Percentiles rank a stretch among this genome's conserved stretches.
Evolutionary conservation across 495 filamentous ascomycete species (phyloP).

Genomic region (Podospora conica): DNA sequence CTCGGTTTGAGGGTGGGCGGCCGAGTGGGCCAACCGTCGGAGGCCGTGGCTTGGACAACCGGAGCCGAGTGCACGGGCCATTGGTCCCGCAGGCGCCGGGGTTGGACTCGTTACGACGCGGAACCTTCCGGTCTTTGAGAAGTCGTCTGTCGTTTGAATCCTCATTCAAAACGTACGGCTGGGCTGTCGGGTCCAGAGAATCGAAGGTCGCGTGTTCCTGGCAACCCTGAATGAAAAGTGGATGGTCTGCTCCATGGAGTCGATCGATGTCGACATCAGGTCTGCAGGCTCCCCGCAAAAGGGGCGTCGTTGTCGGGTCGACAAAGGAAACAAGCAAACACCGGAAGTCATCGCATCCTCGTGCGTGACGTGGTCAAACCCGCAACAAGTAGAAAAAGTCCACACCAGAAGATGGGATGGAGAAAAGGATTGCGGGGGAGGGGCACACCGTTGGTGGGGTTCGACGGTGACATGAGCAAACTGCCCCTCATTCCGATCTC

Average conservation of each 20-base stretch:
- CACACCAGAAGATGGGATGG: background rate
- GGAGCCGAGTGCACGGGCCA: conserved; percentile 6
- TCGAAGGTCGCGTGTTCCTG: background rate
- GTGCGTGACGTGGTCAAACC: background rate
- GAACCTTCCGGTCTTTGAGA: background rate
- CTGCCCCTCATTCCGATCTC: conserved; percentile 11
- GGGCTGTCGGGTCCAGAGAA: background rate
- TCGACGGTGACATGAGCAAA: background rate
- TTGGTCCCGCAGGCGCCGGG: background rate
- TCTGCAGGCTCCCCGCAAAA: background rate
- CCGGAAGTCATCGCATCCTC: background rate
- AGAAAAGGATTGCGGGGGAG: conserved; percentile 2
- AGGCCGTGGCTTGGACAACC: background rate
- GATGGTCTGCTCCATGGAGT: background rate
- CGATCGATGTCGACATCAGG: background rate
- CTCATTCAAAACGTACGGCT: background rate
- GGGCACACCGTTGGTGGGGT: conserved; percentile 10
- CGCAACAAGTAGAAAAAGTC: background rate
- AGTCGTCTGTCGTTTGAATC: background rate
- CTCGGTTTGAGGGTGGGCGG: background rate
- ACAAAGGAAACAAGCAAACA: background rate
- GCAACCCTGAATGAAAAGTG: too few species aligned
- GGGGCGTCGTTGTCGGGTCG: background rate
- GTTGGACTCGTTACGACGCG: too few species aligned
- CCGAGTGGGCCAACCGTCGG: background rate